Percentiles rank a stretch among this genome's conserved stretches.
These are phyloP conservation scores for Parsonsia alboflavescens DNA, from an alignment of 257 asterid genomes.

Conservation along the genomic window DNA sequence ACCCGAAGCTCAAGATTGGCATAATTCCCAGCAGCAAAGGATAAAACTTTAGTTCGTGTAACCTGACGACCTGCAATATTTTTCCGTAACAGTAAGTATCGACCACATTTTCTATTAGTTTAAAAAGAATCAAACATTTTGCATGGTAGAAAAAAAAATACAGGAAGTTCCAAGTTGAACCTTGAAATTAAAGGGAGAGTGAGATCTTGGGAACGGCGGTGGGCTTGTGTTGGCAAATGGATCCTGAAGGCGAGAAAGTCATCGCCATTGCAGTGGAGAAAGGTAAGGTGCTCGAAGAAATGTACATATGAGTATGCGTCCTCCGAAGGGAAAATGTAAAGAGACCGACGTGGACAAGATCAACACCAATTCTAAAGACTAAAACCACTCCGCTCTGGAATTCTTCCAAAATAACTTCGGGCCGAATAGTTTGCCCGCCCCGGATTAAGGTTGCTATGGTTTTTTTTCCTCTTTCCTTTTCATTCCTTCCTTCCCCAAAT, in stretches of 20 bases:
- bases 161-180: background rate
- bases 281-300: slow-evolving; percentile 9
- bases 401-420: background rate
- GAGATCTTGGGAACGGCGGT: slow-evolving; percentile 34
- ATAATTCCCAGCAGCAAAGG: slow-evolving; percentile 58
- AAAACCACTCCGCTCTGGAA: background rate
- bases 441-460: background rate
- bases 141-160: background rate
- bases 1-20: slow-evolving; percentile 46
- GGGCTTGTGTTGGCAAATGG: slow-evolving; percentile 39
- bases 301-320: background rate
- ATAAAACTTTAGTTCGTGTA: slow-evolving; percentile 25
- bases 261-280: slow-evolving; percentile 44
- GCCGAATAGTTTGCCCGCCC: background rate
- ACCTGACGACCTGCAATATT: slow-evolving; percentile 36
- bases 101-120: background rate
- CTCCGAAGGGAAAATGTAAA: background rate
- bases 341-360: slow-evolving; percentile 1
- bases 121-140: background rate
- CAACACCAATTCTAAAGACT: background rate
- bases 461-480: too few species aligned
- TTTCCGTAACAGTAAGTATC: background rate
- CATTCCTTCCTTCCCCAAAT: too few species aligned
- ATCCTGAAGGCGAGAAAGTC: slow-evolving; percentile 52
- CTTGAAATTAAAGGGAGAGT: slow-evolving; percentile 34